A percentile compares a stretch with the other conserved stretches of the same genome.
phyloP scores from a whole-genome alignment of 2,329 filamentous ascomycete genomes.

The Ophiosphaerella herpotricha region DNA sequence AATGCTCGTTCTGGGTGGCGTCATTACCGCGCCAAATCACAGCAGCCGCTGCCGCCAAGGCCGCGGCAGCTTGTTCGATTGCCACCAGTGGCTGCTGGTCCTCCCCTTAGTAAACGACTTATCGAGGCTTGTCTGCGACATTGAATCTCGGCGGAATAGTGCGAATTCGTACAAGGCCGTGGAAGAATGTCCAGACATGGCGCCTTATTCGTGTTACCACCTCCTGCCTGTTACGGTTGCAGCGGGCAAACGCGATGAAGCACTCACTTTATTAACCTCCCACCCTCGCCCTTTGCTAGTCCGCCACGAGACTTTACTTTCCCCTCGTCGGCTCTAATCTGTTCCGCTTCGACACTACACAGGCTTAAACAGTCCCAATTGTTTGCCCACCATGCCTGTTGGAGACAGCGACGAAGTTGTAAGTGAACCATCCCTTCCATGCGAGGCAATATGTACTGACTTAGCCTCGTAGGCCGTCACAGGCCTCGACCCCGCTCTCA shows the following conservation, averaged over 20 bases:
- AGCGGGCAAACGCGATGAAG: conserved; percentile 11
- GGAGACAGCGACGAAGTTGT: conserved; percentile 32
- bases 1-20: conserved; percentile 3
- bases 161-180: conserved; percentile 9
- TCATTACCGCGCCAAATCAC: background rate
- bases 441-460: conserved; percentile 12
- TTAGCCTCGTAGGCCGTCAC: conserved; percentile 24
- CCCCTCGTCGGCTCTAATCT: conserved; percentile 15
- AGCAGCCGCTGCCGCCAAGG: background rate
- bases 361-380: conserved; percentile 1
- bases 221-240: conserved; percentile 19
- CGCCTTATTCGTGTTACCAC: conserved; percentile 17
- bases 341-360: background rate
- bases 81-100: conserved; percentile 9
- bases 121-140: conserved; percentile 21
- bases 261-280: conserved; percentile 6
- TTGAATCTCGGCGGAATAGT: conserved; percentile 13
- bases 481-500: conserved; percentile 40
- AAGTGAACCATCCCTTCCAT: conserved; percentile 6
- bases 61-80: conserved; percentile 3
- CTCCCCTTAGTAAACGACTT: conserved; percentile 13
- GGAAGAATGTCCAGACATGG: conserved; percentile 7
- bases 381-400: conserved; percentile 32
- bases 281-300: conserved; percentile 4
- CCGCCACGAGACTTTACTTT: conserved; percentile 14